Conservation (phyloP, 805 yeast species). For the Myxozyma vanderwaltii region DNA sequence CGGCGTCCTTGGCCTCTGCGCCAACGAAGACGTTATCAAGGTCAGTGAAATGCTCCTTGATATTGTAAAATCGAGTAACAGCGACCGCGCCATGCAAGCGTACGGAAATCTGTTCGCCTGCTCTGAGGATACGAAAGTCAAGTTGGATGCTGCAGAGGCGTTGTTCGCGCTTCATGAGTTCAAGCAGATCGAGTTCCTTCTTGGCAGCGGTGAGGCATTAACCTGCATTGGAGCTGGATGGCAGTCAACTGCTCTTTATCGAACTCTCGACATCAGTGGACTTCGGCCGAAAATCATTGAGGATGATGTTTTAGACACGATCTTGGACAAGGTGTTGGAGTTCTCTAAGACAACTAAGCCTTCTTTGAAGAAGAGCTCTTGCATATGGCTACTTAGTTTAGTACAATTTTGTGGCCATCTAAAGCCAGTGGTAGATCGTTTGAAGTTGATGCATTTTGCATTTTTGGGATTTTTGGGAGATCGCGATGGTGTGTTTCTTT, state of each 20-base stretch:
- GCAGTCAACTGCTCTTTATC: constrained; percentile 59
- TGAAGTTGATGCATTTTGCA: constrained; percentile 67
- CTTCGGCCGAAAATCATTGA: neutral
- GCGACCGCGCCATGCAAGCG: constrained; percentile 61
- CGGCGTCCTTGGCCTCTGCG: constrained; percentile 42
- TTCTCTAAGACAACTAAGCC: constrained; percentile 71
- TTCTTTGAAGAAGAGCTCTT: constrained; percentile 64
- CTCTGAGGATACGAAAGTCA: constrained; percentile 35
- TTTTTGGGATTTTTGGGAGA: constrained; percentile 81
- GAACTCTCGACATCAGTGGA: constrained; percentile 55
- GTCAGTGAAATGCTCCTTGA: constrained; percentile 29
- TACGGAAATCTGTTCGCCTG: constrained; percentile 58
- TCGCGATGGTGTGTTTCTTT: constrained; percentile 54
- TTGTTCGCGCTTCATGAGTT: constrained; percentile 62
- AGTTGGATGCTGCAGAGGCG: constrained; percentile 42
- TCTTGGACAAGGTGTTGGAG: constrained; percentile 55
- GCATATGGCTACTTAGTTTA: constrained; percentile 82
- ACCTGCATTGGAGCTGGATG: constrained; percentile 74
- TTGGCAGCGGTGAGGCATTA: constrained; percentile 83
- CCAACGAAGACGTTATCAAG: constrained; percentile 20
- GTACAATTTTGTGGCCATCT: constrained; percentile 70
- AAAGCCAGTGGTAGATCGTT: constrained; percentile 44
- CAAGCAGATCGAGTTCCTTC: constrained; percentile 73
- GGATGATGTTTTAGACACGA: constrained; percentile 36
- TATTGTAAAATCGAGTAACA: constrained; percentile 48